phyloP scores from a whole-genome alignment of 345 rosid genomes.

The Pistacia vera region DNA sequence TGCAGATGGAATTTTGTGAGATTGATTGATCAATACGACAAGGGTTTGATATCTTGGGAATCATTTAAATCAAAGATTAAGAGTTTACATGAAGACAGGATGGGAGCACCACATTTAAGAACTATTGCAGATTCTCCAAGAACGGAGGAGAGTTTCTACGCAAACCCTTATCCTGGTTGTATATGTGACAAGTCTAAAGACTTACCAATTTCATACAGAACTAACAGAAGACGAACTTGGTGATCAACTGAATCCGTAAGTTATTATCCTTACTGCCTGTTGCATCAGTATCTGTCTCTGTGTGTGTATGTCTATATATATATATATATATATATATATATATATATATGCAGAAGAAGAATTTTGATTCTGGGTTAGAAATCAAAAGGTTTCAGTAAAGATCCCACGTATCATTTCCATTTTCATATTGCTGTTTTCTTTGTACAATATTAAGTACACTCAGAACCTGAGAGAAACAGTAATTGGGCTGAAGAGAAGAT shows the following conservation, averaged over 20 bases:
- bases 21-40: slow-evolving; percentile 58
- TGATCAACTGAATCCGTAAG: not conserved
- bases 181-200: slow-evolving; percentile 44
- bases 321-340: no score
- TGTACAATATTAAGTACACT: no score
- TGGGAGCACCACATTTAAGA: slow-evolving; percentile 56
- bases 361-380: no score
- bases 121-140: slow-evolving; percentile 36
- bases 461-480: no score
- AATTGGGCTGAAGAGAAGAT: no score
- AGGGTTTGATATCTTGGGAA: slow-evolving; percentile 37
- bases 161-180: slow-evolving; percentile 78
- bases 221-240: not conserved
- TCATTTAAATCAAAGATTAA: slow-evolving; percentile 43
- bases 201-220: not conserved
- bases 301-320: no score
- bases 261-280: no score
- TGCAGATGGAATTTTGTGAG: slow-evolving; percentile 58
- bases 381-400: no score
- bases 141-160: slow-evolving; percentile 65
- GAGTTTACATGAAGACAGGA: slow-evolving; percentile 48
- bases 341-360: no score
- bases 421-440: no score
- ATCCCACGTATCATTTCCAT: no score
- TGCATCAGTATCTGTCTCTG: no score